A percentile compares a stretch with the other conserved stretches of the same genome.
Evolutionary conservation across 2,329 filamentous ascomycete species (phyloP).

Genomic region (Arthrobotrys musiformis): DNA sequence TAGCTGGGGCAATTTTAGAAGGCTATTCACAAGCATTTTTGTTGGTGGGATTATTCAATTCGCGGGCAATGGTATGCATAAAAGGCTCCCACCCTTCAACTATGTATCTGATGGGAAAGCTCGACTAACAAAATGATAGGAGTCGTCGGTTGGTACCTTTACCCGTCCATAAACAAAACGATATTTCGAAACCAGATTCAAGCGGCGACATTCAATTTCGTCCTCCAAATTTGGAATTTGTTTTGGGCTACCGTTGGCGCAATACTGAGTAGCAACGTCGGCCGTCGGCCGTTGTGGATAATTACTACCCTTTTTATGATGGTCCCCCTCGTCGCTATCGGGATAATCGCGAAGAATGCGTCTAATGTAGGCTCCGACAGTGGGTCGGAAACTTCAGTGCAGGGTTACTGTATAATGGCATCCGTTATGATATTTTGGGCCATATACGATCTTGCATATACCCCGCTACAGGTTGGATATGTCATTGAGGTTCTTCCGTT

Average conservation of each 20-base stretch:
- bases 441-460: conserved; percentile 72
- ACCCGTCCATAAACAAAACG: conserved; percentile 4
- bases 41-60: conserved; percentile 32
- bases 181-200: background rate
- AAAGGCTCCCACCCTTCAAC: no score
- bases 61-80: conserved; percentile 35
- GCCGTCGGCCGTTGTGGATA: conserved; percentile 69
- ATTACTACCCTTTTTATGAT: conserved; percentile 67
- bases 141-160: conserved; percentile 27
- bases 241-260: conserved; percentile 2
- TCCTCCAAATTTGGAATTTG: conserved; percentile 17
- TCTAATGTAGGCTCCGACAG: no score
- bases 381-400: no score
- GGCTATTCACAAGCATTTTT: background rate
- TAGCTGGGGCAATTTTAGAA: no score
- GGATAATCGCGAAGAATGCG: conserved; percentile 66
- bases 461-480: conserved; percentile 70
- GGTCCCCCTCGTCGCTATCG: conserved; percentile 67
- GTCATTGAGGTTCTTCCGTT: conserved; percentile 71
- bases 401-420: conserved; percentile 69
- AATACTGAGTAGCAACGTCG: conserved; percentile 63
- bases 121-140: conserved; percentile 6
- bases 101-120: no score
- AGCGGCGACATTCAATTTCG: conserved; percentile 7
- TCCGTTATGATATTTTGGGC: conserved; percentile 72